Percentiles rank a stretch among this genome's conserved stretches.
Conservation (phyloP, 2,329 filamentous ascomycete species). For the Microsporum ferrugineum region DNA sequence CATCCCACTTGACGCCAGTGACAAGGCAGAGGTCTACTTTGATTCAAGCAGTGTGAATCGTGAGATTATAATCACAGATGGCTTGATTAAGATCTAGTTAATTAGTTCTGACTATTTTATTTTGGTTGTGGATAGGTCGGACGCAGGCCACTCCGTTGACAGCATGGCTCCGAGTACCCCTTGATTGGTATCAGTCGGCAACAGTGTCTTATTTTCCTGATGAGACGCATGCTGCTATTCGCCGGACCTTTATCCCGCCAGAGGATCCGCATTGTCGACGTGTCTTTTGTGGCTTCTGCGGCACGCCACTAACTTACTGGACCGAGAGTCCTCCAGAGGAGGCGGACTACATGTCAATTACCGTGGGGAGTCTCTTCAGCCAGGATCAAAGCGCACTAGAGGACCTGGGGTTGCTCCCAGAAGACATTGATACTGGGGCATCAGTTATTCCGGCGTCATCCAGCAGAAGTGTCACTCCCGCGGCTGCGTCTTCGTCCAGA, state of each 20-base stretch:
- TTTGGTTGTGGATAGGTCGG: conserved; percentile 36
- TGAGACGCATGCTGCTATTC: conserved; percentile 58
- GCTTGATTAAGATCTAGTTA: not conserved
- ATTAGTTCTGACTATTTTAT: not conserved
- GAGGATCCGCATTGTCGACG: conserved; percentile 51
- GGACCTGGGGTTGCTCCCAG: conserved; percentile 60
- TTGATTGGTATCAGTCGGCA: conserved; percentile 66
- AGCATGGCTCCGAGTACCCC: conserved; percentile 71
- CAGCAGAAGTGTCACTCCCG: not conserved
- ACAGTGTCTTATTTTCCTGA: conserved; percentile 68
- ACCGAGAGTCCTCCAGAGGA: conserved; percentile 59
- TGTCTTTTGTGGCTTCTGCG: conserved; percentile 86
- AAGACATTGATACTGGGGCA: conserved; percentile 24
- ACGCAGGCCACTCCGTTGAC: conserved; percentile 61
- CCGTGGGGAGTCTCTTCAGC: conserved; percentile 62
- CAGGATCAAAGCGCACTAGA: conserved; percentile 63
- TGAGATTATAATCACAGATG: conserved; percentile 39
- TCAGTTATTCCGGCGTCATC: not conserved
- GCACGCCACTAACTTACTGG: conserved; percentile 76
- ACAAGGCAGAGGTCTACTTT: conserved; percentile 60
- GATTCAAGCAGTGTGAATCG: conserved; percentile 58
- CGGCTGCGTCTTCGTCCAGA: conserved; percentile 10
- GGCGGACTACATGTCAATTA: conserved; percentile 67
- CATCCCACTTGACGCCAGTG: conserved; percentile 48
- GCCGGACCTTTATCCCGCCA: conserved; percentile 53